Conservation (phyloP, 768 basidiomycete species). For the Gloeopeniophorella convolvens region DNA sequence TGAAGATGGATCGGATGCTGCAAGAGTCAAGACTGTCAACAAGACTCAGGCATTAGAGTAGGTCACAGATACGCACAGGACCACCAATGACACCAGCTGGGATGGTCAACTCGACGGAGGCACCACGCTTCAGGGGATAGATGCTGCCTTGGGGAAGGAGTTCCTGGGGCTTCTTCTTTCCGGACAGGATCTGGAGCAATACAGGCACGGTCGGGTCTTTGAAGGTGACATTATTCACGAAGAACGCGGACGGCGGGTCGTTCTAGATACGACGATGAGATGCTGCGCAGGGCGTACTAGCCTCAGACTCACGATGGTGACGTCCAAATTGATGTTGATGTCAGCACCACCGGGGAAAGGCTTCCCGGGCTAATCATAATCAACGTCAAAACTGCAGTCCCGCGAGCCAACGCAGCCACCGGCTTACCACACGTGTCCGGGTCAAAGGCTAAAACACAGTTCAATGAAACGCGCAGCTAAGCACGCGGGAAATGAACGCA, state of each 20-base stretch:
- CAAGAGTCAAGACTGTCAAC: not conserved
- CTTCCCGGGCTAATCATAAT: conserved; percentile 13
- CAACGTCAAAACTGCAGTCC: not conserved
- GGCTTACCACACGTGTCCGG: conserved; percentile 7
- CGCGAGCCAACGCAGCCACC: conserved; percentile 3
- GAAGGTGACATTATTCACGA: not conserved
- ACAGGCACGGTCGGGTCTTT: not conserved
- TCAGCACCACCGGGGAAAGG: conserved; percentile 13
- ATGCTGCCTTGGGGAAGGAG: not conserved
- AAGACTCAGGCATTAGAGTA: not conserved
- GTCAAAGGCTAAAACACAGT: conserved; percentile 6
- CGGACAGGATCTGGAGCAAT: conserved; percentile 11
- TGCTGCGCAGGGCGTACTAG: conserved; percentile 28
- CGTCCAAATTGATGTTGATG: conserved; percentile 1
- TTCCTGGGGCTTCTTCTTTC: not conserved
- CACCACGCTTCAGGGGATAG: not conserved
- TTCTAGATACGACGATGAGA: not conserved
- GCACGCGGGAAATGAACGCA: conserved; percentile 7
- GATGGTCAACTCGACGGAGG: conserved; percentile 4
- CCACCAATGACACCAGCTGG: not conserved
- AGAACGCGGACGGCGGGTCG: not conserved
- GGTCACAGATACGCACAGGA: too few relatives aligned
- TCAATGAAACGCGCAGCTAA: not conserved
- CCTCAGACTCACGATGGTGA: conserved; percentile 15
- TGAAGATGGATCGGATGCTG: conserved; percentile 11